Conservation (phyloP, 1,284 basidiomycete genomes). For the Xerocomus nothofagi region DNA sequence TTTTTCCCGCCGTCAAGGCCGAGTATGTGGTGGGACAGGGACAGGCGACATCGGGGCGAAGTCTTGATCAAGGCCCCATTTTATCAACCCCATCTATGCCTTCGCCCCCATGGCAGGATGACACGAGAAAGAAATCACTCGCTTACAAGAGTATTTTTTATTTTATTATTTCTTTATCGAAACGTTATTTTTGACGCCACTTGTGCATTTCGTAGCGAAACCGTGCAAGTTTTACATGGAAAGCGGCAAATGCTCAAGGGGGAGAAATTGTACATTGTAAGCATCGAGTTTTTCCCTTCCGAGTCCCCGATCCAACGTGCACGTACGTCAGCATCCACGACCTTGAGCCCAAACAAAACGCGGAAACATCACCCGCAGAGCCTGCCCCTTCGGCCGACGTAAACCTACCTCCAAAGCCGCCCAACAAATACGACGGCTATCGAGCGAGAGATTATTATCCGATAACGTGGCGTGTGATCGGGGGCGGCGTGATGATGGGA, state of each 20-base stretch:
- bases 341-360: conserved; percentile 3
- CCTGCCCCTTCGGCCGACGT: conserved; percentile 2
- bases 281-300: conserved; percentile 23
- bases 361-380: background rate
- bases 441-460: conserved; percentile 35
- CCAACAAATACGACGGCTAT: conserved; percentile 24
- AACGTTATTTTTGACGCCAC: conserved; percentile 30
- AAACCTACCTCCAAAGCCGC: conserved; percentile 28
- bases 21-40: conserved; percentile 5
- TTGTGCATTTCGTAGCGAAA: conserved; percentile 47
- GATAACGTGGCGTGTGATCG: conserved; percentile 48
- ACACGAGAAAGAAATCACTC: conserved; percentile 19
- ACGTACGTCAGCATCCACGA: conserved; percentile 41
- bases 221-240: conserved; percentile 59
- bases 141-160: conserved; percentile 31
- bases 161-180: background rate
- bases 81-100: conserved; percentile 1
- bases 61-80: conserved; percentile 5
- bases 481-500: conserved; percentile 51
- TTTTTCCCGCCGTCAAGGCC: conserved; percentile 16
- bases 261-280: conserved; percentile 68
- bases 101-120: conserved; percentile 18
- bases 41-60: conserved; percentile 10
- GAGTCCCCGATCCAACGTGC: conserved; percentile 1
- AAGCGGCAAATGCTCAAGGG: conserved; percentile 55